phyloP scores from a whole-genome alignment of 805 yeast species.

The Kazachstania psychrophila region DNA sequence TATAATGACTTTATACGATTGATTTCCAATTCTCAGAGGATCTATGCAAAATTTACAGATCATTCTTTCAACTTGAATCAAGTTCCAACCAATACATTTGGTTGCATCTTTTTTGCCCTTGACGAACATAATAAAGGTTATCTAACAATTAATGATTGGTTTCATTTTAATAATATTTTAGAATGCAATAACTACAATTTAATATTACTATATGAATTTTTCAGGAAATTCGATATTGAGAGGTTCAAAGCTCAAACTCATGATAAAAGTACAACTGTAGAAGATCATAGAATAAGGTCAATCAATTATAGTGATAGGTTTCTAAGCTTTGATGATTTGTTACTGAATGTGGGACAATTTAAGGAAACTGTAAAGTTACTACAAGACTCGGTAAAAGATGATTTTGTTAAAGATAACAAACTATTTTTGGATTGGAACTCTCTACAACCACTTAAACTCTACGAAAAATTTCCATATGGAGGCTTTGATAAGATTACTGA shows the following conservation, averaged over 20 bases:
- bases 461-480: conserved; percentile 19
- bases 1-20: conserved; percentile 32
- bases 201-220: conserved; percentile 45
- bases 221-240: conserved; percentile 38
- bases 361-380: conserved; percentile 28
- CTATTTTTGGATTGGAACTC: conserved; percentile 31
- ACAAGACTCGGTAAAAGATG: conserved; percentile 27
- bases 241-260: conserved; percentile 9
- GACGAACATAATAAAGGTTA: conserved; percentile 66
- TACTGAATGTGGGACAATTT: conserved; percentile 25
- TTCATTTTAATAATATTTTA: conserved; percentile 50
- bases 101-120: conserved; percentile 69
- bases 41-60: conserved; percentile 28
- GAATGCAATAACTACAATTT: conserved; percentile 41
- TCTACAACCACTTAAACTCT: conserved; percentile 23
- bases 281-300: conserved; percentile 23
- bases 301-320: conserved; percentile 33
- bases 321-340: conserved; percentile 32
- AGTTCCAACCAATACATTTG: conserved; percentile 50
- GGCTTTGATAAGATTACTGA: not conserved
- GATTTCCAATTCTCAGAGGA: conserved; percentile 27
- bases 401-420: conserved; percentile 19
- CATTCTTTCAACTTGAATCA: conserved; percentile 39
- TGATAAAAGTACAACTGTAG: conserved; percentile 8
- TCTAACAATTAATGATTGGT: conserved; percentile 62